Conservation (phyloP, 805 yeast species). For the Maudiozyma saulgeensis region DNA sequence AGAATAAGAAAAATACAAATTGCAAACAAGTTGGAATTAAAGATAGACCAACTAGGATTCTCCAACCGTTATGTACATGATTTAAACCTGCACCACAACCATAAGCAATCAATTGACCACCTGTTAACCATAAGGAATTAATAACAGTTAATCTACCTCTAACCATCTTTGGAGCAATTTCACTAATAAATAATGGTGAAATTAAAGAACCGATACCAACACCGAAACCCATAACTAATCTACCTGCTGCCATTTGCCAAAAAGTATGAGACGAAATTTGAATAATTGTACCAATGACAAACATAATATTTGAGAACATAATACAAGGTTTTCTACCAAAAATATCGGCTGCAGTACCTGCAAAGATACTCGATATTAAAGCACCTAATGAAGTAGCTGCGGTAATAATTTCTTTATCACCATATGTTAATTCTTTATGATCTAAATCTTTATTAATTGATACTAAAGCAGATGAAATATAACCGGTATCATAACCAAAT, state of each 20-base stretch:
- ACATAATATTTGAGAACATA: slow-evolving; percentile 71
- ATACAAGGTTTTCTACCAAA: slow-evolving; percentile 81
- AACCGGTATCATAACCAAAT: slow-evolving; percentile 98
- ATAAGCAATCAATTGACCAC: slow-evolving; percentile 91
- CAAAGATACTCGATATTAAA: slow-evolving; percentile 61
- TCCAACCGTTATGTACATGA: slow-evolving; percentile 76
- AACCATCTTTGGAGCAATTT: slow-evolving; percentile 83
- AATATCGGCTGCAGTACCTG: slow-evolving; percentile 75
- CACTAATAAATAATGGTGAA: slow-evolving; percentile 89
- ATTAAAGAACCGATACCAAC: slow-evolving; percentile 91
- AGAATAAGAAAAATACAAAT: slow-evolving; percentile 63
- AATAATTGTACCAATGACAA: slow-evolving; percentile 73
- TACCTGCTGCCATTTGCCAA: slow-evolving; percentile 88
- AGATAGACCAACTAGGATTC: slow-evolving; percentile 82
- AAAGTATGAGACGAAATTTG: slow-evolving; percentile 75
- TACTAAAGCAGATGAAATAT: slow-evolving; percentile 87
- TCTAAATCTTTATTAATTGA: slow-evolving; percentile 72
- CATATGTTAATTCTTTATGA: slow-evolving; percentile 48
- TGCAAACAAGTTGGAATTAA: slow-evolving; percentile 80
- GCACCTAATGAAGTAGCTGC: slow-evolving; percentile 95
- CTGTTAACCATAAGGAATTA: slow-evolving; percentile 83
- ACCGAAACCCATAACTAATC: slow-evolving; percentile 91
- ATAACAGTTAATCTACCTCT: slow-evolving; percentile 87
- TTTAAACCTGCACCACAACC: slow-evolving; percentile 85
- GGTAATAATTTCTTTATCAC: slow-evolving; percentile 83